These are phyloP conservation scores for Spencermartinsiella europaea DNA, from an alignment of 805 yeast genomes.

Conservation along the genomic window DNA sequence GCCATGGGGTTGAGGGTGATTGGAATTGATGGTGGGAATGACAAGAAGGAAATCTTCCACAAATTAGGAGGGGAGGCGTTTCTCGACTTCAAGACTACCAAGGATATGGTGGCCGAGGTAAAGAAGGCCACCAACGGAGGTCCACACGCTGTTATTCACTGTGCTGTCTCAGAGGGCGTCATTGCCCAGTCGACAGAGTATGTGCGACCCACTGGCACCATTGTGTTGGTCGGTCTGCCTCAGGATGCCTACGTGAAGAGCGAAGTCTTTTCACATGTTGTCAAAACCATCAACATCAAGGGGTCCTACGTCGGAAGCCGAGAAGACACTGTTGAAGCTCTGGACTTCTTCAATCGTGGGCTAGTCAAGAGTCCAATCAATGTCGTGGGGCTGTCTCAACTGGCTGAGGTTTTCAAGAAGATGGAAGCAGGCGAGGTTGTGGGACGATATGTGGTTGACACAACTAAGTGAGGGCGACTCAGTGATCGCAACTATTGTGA, in stretches of 20 bases:
- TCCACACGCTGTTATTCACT: conserved; percentile 70
- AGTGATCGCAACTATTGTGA: too few relatives aligned
- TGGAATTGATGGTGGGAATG: conserved; percentile 68
- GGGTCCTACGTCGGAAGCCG: conserved; percentile 90
- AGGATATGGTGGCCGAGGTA: conserved; percentile 52
- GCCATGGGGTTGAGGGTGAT: conserved; percentile 73
- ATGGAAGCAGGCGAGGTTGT: conserved; percentile 82
- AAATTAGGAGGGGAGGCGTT: conserved; percentile 62
- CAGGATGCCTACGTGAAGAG: conserved; percentile 70
- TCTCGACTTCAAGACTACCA: conserved; percentile 52
- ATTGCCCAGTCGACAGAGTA: conserved; percentile 56
- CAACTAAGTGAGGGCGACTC: conserved; percentile 42
- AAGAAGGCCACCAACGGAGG: conserved; percentile 62
- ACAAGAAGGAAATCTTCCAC: conserved; percentile 50
- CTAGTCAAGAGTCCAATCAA: conserved; percentile 67
- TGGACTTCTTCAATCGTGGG: conserved; percentile 69
- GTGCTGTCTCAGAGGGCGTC: conserved; percentile 67
- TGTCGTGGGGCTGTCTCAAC: conserved; percentile 68
- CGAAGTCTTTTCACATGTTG: conserved; percentile 67
- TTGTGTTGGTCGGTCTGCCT: conserved; percentile 72
- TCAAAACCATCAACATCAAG: conserved; percentile 62
- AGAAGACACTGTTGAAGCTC: conserved; percentile 77
- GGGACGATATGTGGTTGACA: conserved; percentile 87
- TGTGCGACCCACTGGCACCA: conserved; percentile 63
- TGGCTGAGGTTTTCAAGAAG: conserved; percentile 61